Percentiles rank a stretch among this genome's conserved stretches.
These are phyloP conservation scores for Sporothrix sp. DNA, from an alignment of 2,329 filamentous ascomycete species.

Conservation along the genomic window DNA sequence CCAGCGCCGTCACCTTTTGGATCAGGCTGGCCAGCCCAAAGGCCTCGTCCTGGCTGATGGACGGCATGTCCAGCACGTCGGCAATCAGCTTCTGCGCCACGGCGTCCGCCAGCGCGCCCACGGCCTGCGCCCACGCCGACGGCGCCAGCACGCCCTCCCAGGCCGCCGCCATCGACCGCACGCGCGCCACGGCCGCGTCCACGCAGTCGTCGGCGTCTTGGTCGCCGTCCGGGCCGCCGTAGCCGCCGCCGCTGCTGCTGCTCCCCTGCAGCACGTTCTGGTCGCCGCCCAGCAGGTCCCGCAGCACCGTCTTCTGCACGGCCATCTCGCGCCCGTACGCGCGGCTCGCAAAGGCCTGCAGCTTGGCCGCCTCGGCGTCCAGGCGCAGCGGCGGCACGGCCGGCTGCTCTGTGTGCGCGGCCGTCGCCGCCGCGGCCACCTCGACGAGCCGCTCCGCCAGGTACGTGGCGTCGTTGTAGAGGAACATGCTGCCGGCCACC, in stretches of 20 bases:
- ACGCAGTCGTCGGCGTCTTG: slow-evolving; percentile 40
- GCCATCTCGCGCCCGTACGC: slow-evolving; percentile 53
- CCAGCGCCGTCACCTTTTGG: slow-evolving; percentile 44
- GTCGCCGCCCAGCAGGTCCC: slow-evolving; percentile 49
- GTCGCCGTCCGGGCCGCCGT: not conserved
- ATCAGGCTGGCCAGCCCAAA: slow-evolving; percentile 53
- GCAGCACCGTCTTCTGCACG: slow-evolving; percentile 50
- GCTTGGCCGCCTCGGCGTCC: slow-evolving; percentile 48
- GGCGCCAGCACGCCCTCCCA: slow-evolving; percentile 51
- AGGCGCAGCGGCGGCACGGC: slow-evolving; percentile 42
- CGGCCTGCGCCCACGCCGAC: slow-evolving; percentile 53
- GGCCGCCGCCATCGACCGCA: slow-evolving; percentile 42
- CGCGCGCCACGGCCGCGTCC: slow-evolving; percentile 42
- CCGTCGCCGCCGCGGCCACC: slow-evolving; percentile 42
- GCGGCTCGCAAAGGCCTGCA: slow-evolving; percentile 51
- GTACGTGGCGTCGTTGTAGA: slow-evolving; percentile 60
- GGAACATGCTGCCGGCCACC: slow-evolving; percentile 54
- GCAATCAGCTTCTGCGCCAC: slow-evolving; percentile 49
- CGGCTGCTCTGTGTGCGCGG: slow-evolving; percentile 42
- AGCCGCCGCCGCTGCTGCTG: slow-evolving; percentile 24
- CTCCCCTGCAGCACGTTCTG: slow-evolving; percentile 41
- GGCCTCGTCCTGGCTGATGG: slow-evolving; percentile 54
- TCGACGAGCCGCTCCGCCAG: slow-evolving; percentile 47
- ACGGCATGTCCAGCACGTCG: slow-evolving; percentile 52
- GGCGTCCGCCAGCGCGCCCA: slow-evolving; percentile 50